A percentile compares a stretch with the other conserved stretches of the same genome.
Evolutionary conservation across 164 flowering plant species (phyloP).

Genomic region (Euptelea pleiosperma): DNA sequence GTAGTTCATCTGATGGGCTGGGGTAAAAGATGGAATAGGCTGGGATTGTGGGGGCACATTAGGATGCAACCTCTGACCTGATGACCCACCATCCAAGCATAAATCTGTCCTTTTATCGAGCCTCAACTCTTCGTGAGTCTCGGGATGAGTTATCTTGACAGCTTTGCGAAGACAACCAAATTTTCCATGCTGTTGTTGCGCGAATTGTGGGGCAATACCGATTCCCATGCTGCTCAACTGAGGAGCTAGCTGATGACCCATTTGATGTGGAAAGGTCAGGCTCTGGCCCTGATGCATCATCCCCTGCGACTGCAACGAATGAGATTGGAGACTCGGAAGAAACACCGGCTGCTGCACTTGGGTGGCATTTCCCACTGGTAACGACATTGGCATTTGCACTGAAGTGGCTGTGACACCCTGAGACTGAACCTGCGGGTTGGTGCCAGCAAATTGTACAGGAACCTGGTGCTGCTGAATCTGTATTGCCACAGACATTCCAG

Average conservation of each 20-base stretch:
- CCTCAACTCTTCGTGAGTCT: constrained; percentile 80
- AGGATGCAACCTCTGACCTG: constrained; percentile 44
- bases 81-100: constrained; percentile 43
- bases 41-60: constrained; percentile 64
- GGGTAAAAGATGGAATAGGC: constrained; percentile 48
- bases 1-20: constrained; percentile 47
- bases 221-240: constrained; percentile 64
- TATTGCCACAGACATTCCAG: constrained; percentile 53
- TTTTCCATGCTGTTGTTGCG: constrained; percentile 63
- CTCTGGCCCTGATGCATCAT: constrained; percentile 74
- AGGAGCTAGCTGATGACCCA: constrained; percentile 61
- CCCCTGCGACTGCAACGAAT: constrained; percentile 60
- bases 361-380: constrained; percentile 57
- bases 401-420: constrained; percentile 54
- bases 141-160: constrained; percentile 90
- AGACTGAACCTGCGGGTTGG: constrained; percentile 55
- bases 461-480: constrained; percentile 59
- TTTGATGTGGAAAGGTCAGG: constrained; percentile 51
- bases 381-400: constrained; percentile 40
- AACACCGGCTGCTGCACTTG: constrained; percentile 66
- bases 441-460: constrained; percentile 62
- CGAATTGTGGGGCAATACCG: constrained; percentile 46
- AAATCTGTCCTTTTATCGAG: constrained; percentile 53
- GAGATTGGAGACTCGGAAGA: constrained; percentile 64
- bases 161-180: constrained; percentile 54